These are phyloP conservation scores for Fusarium cyanostomum DNA, from an alignment of 2,329 filamentous ascomycete species.

Conservation along the genomic window DNA sequence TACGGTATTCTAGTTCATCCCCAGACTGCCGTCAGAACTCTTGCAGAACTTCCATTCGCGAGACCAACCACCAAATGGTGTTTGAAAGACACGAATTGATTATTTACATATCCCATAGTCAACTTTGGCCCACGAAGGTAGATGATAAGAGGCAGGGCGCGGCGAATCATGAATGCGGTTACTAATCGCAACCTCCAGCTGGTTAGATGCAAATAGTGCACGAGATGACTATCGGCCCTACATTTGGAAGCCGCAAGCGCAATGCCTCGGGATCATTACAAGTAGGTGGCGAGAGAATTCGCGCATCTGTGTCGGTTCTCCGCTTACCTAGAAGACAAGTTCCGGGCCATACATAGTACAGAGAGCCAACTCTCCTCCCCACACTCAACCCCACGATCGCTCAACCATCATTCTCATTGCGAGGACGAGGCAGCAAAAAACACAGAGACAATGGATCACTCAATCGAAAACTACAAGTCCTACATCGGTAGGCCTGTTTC, in stretches of 20 bases:
- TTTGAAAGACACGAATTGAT: too few species aligned
- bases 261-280: neutral
- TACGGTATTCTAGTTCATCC: too few species aligned
- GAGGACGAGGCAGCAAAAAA: neutral
- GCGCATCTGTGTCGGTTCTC: neutral
- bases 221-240: neutral
- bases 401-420: neutral
- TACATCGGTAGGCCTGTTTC: constrained; percentile 49
- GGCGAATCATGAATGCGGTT: too few species aligned
- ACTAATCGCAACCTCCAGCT: too few species aligned
- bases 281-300: neutral
- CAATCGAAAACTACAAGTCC: constrained; percentile 44
- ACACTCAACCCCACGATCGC: neutral
- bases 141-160: too few species aligned
- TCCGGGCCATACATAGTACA: neutral
- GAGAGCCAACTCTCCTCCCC: neutral
- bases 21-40: too few species aligned
- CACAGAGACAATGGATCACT: constrained; percentile 35
- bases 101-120: too few species aligned
- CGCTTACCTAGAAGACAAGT: neutral
- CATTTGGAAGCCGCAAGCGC: neutral
- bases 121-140: too few species aligned
- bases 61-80: too few species aligned
- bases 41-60: too few species aligned
- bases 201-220: too few species aligned